Evolutionary conservation across 2,329 filamentous ascomycete genomes (phyloP).

Genomic region (Neobulgaria alba): DNA sequence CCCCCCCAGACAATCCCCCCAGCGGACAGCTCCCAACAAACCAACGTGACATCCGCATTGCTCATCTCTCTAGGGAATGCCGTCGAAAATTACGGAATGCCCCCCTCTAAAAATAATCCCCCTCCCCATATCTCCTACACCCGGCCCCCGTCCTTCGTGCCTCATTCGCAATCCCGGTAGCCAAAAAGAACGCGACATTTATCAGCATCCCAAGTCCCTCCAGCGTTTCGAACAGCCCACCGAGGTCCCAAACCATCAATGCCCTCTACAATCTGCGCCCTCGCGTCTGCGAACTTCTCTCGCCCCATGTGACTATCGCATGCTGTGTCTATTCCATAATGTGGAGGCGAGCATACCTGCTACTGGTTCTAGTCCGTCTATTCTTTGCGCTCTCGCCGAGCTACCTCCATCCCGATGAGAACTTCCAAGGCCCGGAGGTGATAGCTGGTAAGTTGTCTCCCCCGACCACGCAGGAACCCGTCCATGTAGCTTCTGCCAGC

Average conservation of each 20-base stretch:
- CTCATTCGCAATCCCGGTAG: not conserved
- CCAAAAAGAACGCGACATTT: slow-evolving; percentile 6
- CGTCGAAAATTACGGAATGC: too few species aligned
- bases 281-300: slow-evolving; percentile 19
- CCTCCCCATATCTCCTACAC: too few species aligned
- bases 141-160: not conserved
- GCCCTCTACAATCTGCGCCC: slow-evolving; percentile 10
- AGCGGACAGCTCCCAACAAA: too few species aligned
- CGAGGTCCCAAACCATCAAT: slow-evolving; percentile 14
- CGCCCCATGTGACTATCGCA: slow-evolving; percentile 14
- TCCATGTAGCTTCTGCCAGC: not conserved
- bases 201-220: slow-evolving; percentile 2
- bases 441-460: slow-evolving; percentile 69
- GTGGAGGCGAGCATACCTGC: slow-evolving; percentile 86
- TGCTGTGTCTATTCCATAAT: slow-evolving; percentile 40
- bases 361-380: slow-evolving; percentile 77
- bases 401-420: slow-evolving; percentile 97
- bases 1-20: too few species aligned
- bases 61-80: too few species aligned
- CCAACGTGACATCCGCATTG: too few species aligned
- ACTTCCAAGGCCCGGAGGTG: slow-evolving; percentile 96
- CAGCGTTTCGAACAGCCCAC: slow-evolving; percentile 11
- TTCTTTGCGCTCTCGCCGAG: slow-evolving; percentile 93
- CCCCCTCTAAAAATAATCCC: not conserved
- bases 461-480: not conserved